A percentile compares a stretch with the other conserved stretches of the same genome.
phyloP scores from a whole-genome alignment of 2,329 filamentous ascomycete species.

The Beauveria brongniartii region DNA sequence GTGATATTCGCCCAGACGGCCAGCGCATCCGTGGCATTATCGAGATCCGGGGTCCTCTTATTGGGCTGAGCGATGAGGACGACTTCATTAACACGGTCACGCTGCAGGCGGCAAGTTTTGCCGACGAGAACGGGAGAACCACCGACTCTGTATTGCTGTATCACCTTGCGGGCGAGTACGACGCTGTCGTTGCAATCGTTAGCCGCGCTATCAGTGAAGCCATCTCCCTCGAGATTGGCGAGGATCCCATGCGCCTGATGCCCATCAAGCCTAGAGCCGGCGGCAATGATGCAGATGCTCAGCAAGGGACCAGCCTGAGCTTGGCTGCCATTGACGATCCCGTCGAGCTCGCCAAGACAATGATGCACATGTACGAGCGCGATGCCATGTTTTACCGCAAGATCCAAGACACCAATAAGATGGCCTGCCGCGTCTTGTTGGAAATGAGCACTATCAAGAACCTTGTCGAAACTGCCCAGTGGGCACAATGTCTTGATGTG shows the following conservation, averaged over 20 bases:
- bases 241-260: conserved; percentile 68
- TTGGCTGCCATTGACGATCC: conserved; percentile 53
- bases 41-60: conserved; percentile 73
- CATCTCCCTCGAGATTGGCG: conserved; percentile 76
- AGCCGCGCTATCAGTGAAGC: conserved; percentile 87
- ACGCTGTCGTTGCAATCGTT: conserved; percentile 84
- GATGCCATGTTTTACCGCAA: conserved; percentile 53
- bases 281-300: conserved; percentile 28
- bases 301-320: conserved; percentile 50
- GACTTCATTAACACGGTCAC: conserved; percentile 91
- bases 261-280: conserved; percentile 65
- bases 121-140: conserved; percentile 86
- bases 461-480: conserved; percentile 45
- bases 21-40: conserved; percentile 79
- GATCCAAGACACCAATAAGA: conserved; percentile 49
- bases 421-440: conserved; percentile 47
- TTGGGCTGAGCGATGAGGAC: conserved; percentile 69
- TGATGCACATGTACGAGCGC: conserved; percentile 56
- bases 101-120: conserved; percentile 81
- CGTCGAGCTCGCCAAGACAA: conserved; percentile 49
- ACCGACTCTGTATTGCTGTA: conserved; percentile 93
- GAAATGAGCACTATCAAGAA: conserved; percentile 55
- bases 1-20: conserved; percentile 82
- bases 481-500: conserved; percentile 52
- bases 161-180: conserved; percentile 90